These are phyloP conservation scores for Lanmaoa pseudosensibilis DNA, from an alignment of 768 basidiomycete species.

Conservation along the genomic window DNA sequence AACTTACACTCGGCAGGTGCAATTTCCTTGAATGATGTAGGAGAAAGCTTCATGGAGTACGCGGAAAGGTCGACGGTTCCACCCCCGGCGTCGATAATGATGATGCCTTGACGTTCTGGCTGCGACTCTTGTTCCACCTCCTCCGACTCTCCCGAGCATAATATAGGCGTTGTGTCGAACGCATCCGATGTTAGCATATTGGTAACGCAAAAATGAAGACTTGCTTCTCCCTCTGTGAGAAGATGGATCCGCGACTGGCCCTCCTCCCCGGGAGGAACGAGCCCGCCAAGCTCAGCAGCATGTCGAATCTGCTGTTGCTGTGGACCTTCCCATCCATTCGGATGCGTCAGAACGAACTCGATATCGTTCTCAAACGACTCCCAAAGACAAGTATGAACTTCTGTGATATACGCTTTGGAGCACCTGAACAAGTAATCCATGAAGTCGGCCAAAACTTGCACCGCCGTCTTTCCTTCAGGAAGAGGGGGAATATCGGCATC, in stretches of 20 bases:
- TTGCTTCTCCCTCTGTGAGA: constrained; percentile 64
- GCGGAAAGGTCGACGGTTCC: constrained; percentile 42
- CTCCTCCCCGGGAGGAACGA: constrained; percentile 41
- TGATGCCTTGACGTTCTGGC: constrained; percentile 32
- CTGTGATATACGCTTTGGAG: constrained; percentile 43
- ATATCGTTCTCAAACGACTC: constrained; percentile 39
- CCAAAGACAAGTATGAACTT: constrained; percentile 46
- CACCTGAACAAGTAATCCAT: constrained; percentile 44
- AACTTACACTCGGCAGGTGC: constrained; percentile 34
- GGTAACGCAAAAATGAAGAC: constrained; percentile 49
- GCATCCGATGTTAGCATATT: constrained; percentile 40
- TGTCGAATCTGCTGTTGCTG: constrained; percentile 56
- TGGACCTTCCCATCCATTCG: constrained; percentile 61
- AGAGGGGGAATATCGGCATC: constrained; percentile 19
- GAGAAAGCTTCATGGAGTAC: constrained; percentile 39
- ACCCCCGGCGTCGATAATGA: constrained; percentile 52
- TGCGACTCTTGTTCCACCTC: constrained; percentile 9
- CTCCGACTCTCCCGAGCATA: constrained; percentile 21
- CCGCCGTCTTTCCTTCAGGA: constrained; percentile 10
- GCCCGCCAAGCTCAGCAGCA: constrained; percentile 49
- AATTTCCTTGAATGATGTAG: constrained; percentile 39
- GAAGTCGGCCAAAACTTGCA: constrained; percentile 39
- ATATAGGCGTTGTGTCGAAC: constrained; percentile 8
- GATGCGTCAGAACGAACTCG: constrained; percentile 56
- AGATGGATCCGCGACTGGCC: constrained; percentile 47